Base-by-base conservation (phyloP, 2,329 filamentous ascomycete genomes). In the Nothomitra cinnamomea region DNA sequence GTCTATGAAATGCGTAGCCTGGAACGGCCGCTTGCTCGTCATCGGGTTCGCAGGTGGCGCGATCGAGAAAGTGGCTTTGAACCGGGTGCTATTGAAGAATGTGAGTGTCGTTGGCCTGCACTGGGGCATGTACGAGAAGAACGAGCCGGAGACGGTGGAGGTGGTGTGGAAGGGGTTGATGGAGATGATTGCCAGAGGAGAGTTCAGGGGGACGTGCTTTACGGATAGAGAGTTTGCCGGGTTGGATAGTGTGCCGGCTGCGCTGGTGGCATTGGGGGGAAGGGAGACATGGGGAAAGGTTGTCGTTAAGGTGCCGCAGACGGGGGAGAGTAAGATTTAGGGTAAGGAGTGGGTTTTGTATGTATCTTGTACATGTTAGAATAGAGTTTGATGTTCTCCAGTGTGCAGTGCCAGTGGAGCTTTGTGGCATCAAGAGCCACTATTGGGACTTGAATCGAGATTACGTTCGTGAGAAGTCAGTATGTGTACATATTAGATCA, bases 241-340 rank as follows among this genome's bases (percentile, higher is more conserved):
- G 0, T 68, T 96, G 53, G 87, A 94, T 61, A 82, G 74, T 55
- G 77, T 95, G 25, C 83, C 84, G 0, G 78, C 77, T 56, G 89
- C 89, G 0, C 66, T 96, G 61, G 73, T 82, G 61, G 85, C 85
- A 1, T 69, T 96, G 54, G 89, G 87, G 1, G 79, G 79, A 1
- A 74, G 90, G 56, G 85, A 84, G 51, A 95, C 88, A 1, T 96
- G 90, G 90, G 90, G 90, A 0, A 96, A 96, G 74, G 90, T 96
- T 0, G 87, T 95, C 1, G 82, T 95, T 19, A 87, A 87, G 68
- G 73, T 96, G 42, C 81, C 83, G 1, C 85, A 88, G 60, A 74
- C 79, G 45, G 75, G 72, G 5, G 71, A 73, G 57, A 62, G 62
- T 54, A 65, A 66, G 61, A 54, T 70, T 43, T 67, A 63, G 21